Evolutionary conservation across 257 asterid genomes (phyloP).

Genomic region (Echites panduratus): DNA sequence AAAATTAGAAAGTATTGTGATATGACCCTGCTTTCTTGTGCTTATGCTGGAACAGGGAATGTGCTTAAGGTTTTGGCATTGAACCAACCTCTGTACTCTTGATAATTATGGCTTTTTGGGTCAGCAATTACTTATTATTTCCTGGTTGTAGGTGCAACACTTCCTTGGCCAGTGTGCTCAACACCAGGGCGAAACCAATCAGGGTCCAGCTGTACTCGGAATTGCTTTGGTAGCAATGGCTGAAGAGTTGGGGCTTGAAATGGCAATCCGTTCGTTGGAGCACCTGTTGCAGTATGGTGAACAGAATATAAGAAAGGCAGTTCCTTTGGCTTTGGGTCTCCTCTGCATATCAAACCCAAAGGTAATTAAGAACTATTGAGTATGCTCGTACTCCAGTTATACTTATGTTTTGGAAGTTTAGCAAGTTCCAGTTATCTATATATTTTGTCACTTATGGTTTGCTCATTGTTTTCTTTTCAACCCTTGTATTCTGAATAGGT

Average conservation of each 20-base stretch:
- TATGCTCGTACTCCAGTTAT: background rate
- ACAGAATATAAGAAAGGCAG: conserved; percentile 80
- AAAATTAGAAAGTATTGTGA: conserved; percentile 79
- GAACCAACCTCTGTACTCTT: background rate
- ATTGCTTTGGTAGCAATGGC: conserved; percentile 99
- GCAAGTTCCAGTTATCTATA: background rate
- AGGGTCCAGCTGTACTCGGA: conserved; percentile 95
- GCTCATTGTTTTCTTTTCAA: background rate
- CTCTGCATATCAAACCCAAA: conserved; percentile 94
- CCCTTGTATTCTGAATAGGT: conserved; percentile 46
- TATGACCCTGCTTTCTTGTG: conserved; percentile 89
- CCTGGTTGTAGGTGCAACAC: conserved; percentile 72
- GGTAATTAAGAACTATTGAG: conserved; percentile 28
- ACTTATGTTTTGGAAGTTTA: background rate
- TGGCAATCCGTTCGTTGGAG: conserved; percentile 95
- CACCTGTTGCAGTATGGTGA: conserved; percentile 96
- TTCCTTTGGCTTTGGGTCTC: conserved; percentile 92
- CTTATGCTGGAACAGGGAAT: conserved; percentile 96
- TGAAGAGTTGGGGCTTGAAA: conserved; percentile 89
- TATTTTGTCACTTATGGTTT: background rate
- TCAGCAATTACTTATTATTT: conserved; percentile 17
- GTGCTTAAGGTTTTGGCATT: conserved; percentile 69
- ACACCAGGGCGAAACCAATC: conserved; percentile 81
- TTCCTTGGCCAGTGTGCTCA: conserved; percentile 89
- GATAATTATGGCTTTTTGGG: background rate